Evolutionary conservation across 345 rosid species (phyloP).

Genomic region (Rhizophora mangle): DNA sequence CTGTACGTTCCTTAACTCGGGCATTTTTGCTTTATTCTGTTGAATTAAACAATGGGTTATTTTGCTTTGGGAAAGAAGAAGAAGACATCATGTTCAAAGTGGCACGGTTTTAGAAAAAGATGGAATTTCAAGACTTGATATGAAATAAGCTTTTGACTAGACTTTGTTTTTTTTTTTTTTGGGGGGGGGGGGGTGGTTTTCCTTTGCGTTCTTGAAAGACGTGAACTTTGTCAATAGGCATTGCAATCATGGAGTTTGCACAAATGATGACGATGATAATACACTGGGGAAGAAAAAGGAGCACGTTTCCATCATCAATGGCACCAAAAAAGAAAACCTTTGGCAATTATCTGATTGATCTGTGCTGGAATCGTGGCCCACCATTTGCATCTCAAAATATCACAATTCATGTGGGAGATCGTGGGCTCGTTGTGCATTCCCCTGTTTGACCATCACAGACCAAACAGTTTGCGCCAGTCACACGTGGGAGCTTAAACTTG

Average conservation of each 20-base stretch:
- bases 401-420: slow-evolving; percentile 6
- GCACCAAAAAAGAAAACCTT: slow-evolving; percentile 19
- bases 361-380: slow-evolving; percentile 40
- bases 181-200: neutral
- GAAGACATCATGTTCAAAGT: slow-evolving; percentile 14
- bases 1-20: too few species aligned
- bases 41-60: neutral
- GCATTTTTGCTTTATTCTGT: slow-evolving; percentile 3
- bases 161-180: neutral
- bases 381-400: slow-evolving; percentile 12
- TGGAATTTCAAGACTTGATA: neutral
- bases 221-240: slow-evolving; percentile 9
- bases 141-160: slow-evolving; percentile 25
- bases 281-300: neutral
- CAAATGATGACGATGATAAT: slow-evolving; percentile 14
- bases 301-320: slow-evolving; percentile 31
- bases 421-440: slow-evolving; percentile 14
- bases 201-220: slow-evolving; percentile 5
- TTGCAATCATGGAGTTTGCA: slow-evolving; percentile 23
- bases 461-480: neutral
- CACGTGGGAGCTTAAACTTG: slow-evolving; percentile 5
- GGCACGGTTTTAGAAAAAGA: slow-evolving; percentile 11
- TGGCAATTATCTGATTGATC: slow-evolving; percentile 10
- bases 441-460: neutral
- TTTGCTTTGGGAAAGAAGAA: slow-evolving; percentile 19